Evolutionary conservation across 768 basidiomycete species (phyloP).

Genomic region (Termitomyces eurrhizus): DNA sequence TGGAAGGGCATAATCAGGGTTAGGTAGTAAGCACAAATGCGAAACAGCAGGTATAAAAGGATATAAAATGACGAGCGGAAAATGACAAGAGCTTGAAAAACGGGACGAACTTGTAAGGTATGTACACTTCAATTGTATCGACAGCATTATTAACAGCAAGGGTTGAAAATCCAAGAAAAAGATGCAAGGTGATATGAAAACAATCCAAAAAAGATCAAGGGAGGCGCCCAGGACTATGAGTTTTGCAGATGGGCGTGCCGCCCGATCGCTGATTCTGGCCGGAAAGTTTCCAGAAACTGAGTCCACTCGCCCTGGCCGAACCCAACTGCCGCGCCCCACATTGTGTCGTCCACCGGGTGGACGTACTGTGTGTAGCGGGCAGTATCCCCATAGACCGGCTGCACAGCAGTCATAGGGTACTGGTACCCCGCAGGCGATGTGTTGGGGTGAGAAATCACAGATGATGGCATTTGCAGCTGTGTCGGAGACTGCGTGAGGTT

Average conservation of each 20-base stretch:
- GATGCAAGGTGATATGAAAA: not conserved
- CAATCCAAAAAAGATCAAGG: not conserved
- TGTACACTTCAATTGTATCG: slow-evolving; percentile 20
- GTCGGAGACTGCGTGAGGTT: slow-evolving; percentile 17
- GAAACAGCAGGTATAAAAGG: slow-evolving; percentile 9
- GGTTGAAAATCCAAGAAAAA: slow-evolving; percentile 19
- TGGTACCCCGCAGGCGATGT: slow-evolving; percentile 9
- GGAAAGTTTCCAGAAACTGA: slow-evolving; percentile 58
- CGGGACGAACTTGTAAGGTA: slow-evolving; percentile 7
- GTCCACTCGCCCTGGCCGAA: slow-evolving; percentile 78
- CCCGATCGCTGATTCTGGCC: slow-evolving; percentile 34
- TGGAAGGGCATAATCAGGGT: slow-evolving; percentile 7
- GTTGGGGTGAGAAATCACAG: slow-evolving; percentile 12
- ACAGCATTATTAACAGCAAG: slow-evolving; percentile 4
- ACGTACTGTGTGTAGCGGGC: slow-evolving; percentile 41
- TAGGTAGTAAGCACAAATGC: slow-evolving; percentile 9
- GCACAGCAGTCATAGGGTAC: slow-evolving; percentile 20
- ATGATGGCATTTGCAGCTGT: slow-evolving; percentile 23
- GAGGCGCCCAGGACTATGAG: slow-evolving; percentile 21
- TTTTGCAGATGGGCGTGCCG: slow-evolving; percentile 30
- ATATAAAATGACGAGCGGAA: slow-evolving; percentile 13
- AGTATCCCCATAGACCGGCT: slow-evolving; percentile 34
- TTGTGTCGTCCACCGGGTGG: slow-evolving; percentile 57
- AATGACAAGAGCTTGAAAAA: slow-evolving; percentile 1
- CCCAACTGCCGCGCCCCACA: slow-evolving; percentile 75